Evolutionary conservation across 768 basidiomycete genomes (phyloP), one percentile per base, ranked within the genome.

Genomic region (Candolleomyces aberdarensis): DNA sequence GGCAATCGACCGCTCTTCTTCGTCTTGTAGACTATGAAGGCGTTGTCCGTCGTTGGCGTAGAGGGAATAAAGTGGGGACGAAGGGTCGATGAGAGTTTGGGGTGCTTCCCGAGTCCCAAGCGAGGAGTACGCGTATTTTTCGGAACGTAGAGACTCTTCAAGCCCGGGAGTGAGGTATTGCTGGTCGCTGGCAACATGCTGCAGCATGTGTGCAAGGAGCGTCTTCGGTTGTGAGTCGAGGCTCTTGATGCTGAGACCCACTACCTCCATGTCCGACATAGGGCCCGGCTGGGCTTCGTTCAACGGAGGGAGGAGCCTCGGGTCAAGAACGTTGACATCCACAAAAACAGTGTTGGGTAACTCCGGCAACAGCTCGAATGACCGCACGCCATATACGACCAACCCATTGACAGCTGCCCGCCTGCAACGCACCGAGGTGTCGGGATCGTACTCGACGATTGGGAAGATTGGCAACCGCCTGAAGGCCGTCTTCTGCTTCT

Each of bases 401-500:
- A 50, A 22, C 11, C 49, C 49, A 20, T 50, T n/a, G 6, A 50
- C 49, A 13, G 58, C 14, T 15, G 19, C 39, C 58, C 58, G 26
- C 14, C 31, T 19, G 6, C 17, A 17, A 10, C 9, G 17, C 31
- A 51, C 49, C 17, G 11, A 13, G 14, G 11, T 4, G 19, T 6
- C 29, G 17, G 3, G 5, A 36, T 51, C 62, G 49, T 62, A 70
- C 29, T 62, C 61, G 6, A 72, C 62, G 10, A 69, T 39, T 5
- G 78, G 74, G 55, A 69, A 71, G 29, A 78, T 64, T 1, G 72
- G 70, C 31, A 77, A 63, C 32, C 20, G 5, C 36, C 26, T 59
- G 31, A 59, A 43, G 15, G 49, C 51, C 20, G 26, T 20, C 29
- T 13, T 17, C 17, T 54, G 53, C 15, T 4, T 8, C 6, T 65